Percentiles rank a stretch among this genome's conserved stretches.
Evolutionary conservation across 169 alveolate species (phyloP).

Genomic region (Fabrea salina): DNA sequence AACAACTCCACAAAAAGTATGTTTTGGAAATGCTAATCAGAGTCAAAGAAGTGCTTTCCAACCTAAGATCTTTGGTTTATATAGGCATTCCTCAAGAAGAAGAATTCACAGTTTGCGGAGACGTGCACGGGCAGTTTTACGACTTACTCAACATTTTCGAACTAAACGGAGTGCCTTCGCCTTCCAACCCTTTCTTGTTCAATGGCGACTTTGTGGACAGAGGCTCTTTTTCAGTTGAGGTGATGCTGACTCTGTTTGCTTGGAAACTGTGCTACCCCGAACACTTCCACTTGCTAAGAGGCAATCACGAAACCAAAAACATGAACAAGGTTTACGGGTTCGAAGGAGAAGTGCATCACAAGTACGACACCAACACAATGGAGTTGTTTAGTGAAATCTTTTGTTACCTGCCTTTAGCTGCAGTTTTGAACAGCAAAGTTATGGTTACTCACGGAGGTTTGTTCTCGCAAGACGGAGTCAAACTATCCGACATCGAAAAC

Average conservation of each 20-base stretch:
- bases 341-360: conserved; percentile 96
- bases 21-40: conserved; percentile 88
- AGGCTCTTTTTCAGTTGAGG: conserved; percentile 99
- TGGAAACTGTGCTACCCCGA: conserved; percentile 93
- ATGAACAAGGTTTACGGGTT: conserved; percentile 98
- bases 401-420: conserved; percentile 96
- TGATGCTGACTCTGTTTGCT: conserved; percentile 80
- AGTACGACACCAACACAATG: conserved; percentile 94
- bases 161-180: conserved; percentile 96
- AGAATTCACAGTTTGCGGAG: conserved; percentile 98
- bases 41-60: conserved; percentile 83
- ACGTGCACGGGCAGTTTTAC: conserved; percentile 99
- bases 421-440: conserved; percentile 91
- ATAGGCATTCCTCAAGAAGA: conserved; percentile 84
- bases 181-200: conserved; percentile 95
- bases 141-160: conserved; percentile 95
- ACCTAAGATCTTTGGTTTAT: conserved; percentile 87
- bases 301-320: conserved; percentile 98
- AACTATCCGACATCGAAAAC: conserved; percentile 89
- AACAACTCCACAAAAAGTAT: conserved; percentile 91
- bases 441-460: conserved; percentile 98
- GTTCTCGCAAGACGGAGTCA: conserved; percentile 93
- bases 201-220: conserved; percentile 99
- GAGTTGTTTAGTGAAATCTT: conserved; percentile 92
- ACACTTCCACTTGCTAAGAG: conserved; percentile 96